Conservation (phyloP, 2,329 filamentous ascomycete species). For the Phialophora chinensis region DNA sequence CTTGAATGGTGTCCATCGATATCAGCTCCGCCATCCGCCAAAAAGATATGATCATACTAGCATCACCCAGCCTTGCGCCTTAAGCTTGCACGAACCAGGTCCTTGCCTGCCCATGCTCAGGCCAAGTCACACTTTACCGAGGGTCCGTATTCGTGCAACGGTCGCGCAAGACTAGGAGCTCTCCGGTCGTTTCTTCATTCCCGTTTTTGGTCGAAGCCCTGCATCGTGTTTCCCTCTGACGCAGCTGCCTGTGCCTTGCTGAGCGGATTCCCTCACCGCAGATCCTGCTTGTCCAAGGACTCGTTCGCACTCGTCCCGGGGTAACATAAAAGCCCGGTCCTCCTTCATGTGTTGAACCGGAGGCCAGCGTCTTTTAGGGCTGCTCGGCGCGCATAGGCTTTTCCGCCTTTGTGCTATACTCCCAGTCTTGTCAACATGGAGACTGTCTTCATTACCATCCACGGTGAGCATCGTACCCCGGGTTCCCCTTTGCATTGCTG, state of each 20-base stretch:
- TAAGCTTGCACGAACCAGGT: neutral
- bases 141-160: constrained; percentile 10
- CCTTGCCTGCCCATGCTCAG: constrained; percentile 8
- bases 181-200: neutral
- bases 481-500: constrained; percentile 29
- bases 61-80: constrained; percentile 17
- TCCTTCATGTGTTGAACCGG: constrained; percentile 21
- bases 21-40: neutral
- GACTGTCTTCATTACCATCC: constrained; percentile 89
- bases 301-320: neutral
- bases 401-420: constrained; percentile 24
- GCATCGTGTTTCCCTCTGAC: constrained; percentile 3
- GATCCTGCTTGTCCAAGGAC: neutral
- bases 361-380: constrained; percentile 39
- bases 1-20: neutral
- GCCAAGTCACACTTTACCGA: constrained; percentile 2
- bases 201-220: neutral
- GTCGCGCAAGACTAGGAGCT: constrained; percentile 2
- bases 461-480: constrained; percentile 64
- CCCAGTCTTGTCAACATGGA: constrained; percentile 61
- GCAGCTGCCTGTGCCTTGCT: neutral
- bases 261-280: neutral
- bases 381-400: constrained; percentile 34
- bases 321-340: constrained; percentile 16
- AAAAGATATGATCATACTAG: neutral